Base-by-base conservation (phyloP, 208 protist species). In the Acanthamoeba healyi region DNA sequence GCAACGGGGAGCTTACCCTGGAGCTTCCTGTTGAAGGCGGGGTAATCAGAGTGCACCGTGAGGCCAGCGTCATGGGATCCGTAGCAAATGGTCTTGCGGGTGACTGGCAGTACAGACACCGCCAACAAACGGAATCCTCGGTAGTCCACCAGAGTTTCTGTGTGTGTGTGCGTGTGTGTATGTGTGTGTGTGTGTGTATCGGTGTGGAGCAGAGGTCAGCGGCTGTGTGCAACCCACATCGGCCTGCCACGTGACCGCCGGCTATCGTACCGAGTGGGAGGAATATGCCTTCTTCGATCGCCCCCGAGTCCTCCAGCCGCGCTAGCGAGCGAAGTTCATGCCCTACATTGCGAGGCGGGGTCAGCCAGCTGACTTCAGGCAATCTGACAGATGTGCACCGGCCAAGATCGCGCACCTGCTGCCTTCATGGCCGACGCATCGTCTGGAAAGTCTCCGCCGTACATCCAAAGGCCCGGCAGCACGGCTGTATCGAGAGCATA, bases 121-220 rank as follows among this genome's bases (percentile, higher is more conserved):
- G 94, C 94, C 7, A 86, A 2, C 29, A 95, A 40, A 2, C 94
- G 81, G 65, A 93, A 95, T 7, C 94, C 94, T 12, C 51, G 54
- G 42, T 94, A 95, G 49, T 95, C 94, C 40, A 95, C 93, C 34
- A 95, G 7, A 34, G 84, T 88, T 26, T 88, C 79, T 88, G 44
- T 22, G 4, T 5, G 58, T 29, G 24, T n/a, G n/a, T n/a, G n/a
- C n/a, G n/a, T n/a, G n/a, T n/a, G n/a, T n/a, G n/a, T n/a, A n/a
- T n/a, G n/a, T n/a, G n/a, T n/a, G n/a, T n/a, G n/a, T n/a, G n/a
- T n/a, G n/a, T n/a, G n/a, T n/a, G n/a, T n/a, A n/a, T n/a, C n/a
- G n/a, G n/a, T n/a, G n/a, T n/a, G n/a, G n/a, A n/a, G n/a, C n/a
- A n/a, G n/a, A n/a, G n/a, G n/a, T n/a, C n/a, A n/a, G n/a, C n/a